Base-by-base conservation (phyloP, 371 early-diverging fungal species). In the Mucor plumbeus region DNA sequence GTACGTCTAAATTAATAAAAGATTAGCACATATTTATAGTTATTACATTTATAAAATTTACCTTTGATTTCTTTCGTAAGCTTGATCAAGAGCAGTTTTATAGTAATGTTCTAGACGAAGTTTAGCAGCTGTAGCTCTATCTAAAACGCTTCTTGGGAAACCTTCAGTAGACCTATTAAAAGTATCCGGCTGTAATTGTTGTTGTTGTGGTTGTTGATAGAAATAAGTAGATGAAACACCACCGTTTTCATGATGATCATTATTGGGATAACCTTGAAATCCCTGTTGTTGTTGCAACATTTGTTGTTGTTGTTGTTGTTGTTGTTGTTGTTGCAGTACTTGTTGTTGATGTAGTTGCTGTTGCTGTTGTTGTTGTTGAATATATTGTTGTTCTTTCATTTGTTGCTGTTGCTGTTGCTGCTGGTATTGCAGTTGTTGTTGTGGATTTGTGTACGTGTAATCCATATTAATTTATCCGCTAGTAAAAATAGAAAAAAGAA, bases 41-140 rank as follows among this genome's bases (percentile, higher is more conserved):
- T 26, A 0, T 21, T 36, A 14, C 11, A n/a, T 38, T 2, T 15
- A 39, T 1, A 2, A 40, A 7, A 14, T 7, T 58, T 83, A 90
- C 90, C 96, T 85, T 67, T 90, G 87, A 67, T 93, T 93, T 61
- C 97, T 78, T 65, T 97, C 98, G 73, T 91, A 90, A 65, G 94
- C 94, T 71, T 96, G 96, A 26, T 91, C 87, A 64, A 97, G 85
- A 21, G 91, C 83, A 19, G 87, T 84, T 72, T 93, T 94, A 80
- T 98, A 98, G 70, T 92, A 95, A 72, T 91, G 84, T 70, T 97
- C 95, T 31, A 97, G 83, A 58, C 92, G 91, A 47, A 92, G 81
- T 78, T 95, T 96, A 33, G 96, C 95, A 13, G 90, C 89, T 0
- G 94, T 87, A 4, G 95, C 91, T 69, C 94, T 87, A 56, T 98